Conservation (phyloP, 108 stramenopile genomes). For the Nitzschia sp. region DNA sequence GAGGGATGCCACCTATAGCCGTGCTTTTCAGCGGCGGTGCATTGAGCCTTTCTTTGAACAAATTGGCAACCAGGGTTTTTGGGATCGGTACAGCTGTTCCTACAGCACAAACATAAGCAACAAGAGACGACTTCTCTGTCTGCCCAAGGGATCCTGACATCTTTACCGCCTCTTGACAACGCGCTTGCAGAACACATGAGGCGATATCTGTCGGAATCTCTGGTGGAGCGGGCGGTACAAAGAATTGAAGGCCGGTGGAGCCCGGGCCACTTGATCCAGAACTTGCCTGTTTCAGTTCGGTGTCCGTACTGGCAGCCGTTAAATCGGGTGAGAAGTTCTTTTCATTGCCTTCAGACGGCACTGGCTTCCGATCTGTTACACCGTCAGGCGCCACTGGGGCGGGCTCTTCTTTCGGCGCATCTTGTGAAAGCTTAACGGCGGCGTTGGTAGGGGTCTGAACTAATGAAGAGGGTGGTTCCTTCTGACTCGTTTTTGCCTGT, state of each 20-base stretch:
- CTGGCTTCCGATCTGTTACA: background rate
- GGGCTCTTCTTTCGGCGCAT: background rate
- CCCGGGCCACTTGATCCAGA: background rate
- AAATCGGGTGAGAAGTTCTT: background rate
- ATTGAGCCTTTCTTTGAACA: constrained; percentile 52
- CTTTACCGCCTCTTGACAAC: constrained; percentile 26
- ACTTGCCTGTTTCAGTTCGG: background rate
- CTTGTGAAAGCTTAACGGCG: background rate
- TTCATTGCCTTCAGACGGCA: background rate
- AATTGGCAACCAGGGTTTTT: constrained; percentile 47
- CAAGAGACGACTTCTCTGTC: constrained; percentile 1
- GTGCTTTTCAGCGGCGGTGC: constrained; percentile 29
- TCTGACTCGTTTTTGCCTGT: background rate
- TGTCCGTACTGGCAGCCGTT: background rate
- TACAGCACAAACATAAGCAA: constrained; percentile 50
- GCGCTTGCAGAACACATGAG: constrained; percentile 18
- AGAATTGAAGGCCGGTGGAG: constrained; percentile 27
- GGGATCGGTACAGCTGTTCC: constrained; percentile 73
- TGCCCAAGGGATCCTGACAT: constrained; percentile 17
- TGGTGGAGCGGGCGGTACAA: constrained; percentile 27
- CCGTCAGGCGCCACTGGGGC: background rate
- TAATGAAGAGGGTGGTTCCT: background rate
- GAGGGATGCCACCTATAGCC: constrained; percentile 12
- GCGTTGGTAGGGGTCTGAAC: background rate
- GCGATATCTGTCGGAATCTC: constrained; percentile 23